Conservation (phyloP, 2,329 filamentous ascomycete species). For the Exophiala sp. region DNA sequence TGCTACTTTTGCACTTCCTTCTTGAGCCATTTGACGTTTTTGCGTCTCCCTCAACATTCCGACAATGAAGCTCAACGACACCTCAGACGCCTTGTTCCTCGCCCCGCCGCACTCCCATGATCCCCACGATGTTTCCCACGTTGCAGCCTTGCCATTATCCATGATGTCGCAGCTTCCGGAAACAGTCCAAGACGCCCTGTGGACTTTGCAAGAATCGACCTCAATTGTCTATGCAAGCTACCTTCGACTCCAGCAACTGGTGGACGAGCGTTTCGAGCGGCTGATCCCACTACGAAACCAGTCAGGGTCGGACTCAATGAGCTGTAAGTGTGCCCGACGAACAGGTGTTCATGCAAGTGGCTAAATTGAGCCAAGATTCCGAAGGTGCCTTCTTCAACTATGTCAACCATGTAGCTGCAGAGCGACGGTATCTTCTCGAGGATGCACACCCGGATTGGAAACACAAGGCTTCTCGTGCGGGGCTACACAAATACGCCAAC, state of each 20-base stretch:
- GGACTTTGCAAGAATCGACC: conserved; percentile 24
- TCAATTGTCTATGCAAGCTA: conserved; percentile 26
- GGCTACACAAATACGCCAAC: conserved; percentile 11
- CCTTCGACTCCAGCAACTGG: conserved; percentile 17
- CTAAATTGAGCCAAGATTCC: conserved; percentile 13
- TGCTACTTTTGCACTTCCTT: not conserved
- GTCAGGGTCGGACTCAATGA: not conserved
- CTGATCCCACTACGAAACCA: conserved; percentile 15
- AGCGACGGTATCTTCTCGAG: conserved; percentile 21
- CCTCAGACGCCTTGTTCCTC: conserved; percentile 20
- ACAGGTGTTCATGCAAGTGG: conserved; percentile 1
- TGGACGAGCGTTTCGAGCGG: conserved; percentile 24
- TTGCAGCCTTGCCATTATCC: conserved; percentile 20
- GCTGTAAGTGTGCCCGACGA: conserved; percentile 14
- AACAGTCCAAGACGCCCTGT: conserved; percentile 19
- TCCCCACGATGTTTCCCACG: conserved; percentile 20
- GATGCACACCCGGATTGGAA: conserved; percentile 26
- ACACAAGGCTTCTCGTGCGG: conserved; percentile 23
- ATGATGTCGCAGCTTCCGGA: conserved; percentile 23
- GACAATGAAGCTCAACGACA: conserved; percentile 11
- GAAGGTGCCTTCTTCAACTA: conserved; percentile 26
- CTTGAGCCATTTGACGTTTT: not conserved
- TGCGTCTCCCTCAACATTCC: not conserved
- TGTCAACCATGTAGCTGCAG: conserved; percentile 21
- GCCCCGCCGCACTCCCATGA: conserved; percentile 24